Evolutionary conservation across 2,329 filamentous ascomycete genomes (phyloP), one percentile per base, ranked within the genome.

Genomic region (Fusarium sororula): DNA sequence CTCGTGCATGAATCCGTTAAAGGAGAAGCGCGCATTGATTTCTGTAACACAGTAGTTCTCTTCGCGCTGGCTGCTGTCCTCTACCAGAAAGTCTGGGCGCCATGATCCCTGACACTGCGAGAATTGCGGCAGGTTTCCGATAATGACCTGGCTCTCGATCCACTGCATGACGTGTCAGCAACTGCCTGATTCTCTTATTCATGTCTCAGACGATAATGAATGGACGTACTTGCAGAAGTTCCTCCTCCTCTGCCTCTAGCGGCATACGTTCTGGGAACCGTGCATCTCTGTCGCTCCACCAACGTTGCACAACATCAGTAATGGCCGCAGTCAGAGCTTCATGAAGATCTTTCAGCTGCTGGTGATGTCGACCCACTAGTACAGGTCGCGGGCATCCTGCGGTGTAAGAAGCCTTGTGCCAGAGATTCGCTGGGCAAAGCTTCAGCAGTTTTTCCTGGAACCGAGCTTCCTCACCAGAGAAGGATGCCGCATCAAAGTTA

Each of bases 401-500:
- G 0, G 62, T 60, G 51, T 81, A 80, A 17, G 78, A 80, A 7
- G 65, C 75, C 28, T 78, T 47, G 15, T 72, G 77, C 83, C 82
- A 82, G 12, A 80, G 42, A 6, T 76, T 60, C 22, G 63, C 74
- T 6, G 77, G 74, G 37, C 80, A 81, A 2, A 73, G 17, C 1
- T 63, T 51, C 10, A 80, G 61, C 12, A 81, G 60, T 1, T 26
- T 66, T 1, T 70, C 70, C 15, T 76, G 55, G 5, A 76, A 47
- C 4, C 37, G 65, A 13, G 69, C 72, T 14, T 80, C 73, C 12
- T 80, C 72, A 32, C 47, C 42, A 1, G 56, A 37, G n/a, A 75
- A 77, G 14, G 32, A 39, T 22, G 44, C 22, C 3, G 89, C 86
- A 79, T 94, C 93, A 54, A 81, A 83, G 79, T 91, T 92, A 83